Conservation (phyloP, 108 stramenopile genomes). For the Pseudonitzschia multiseries region DNA sequence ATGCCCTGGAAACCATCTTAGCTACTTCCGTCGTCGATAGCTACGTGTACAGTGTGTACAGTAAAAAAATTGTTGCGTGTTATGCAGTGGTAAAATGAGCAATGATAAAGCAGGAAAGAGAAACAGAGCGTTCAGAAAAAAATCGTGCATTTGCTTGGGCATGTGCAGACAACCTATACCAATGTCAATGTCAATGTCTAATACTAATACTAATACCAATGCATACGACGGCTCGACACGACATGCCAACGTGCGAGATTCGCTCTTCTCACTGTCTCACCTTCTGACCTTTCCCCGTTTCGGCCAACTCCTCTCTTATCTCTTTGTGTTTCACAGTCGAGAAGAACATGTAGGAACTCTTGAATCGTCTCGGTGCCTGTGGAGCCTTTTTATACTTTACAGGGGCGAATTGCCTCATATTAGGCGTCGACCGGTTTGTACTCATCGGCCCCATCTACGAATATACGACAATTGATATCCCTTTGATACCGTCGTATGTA, state of each 20-base stretch:
- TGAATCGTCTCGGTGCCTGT: conserved; percentile 49
- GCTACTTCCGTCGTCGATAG: conserved; percentile 43
- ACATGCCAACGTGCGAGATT: too few relatives aligned
- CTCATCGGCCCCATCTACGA: neutral
- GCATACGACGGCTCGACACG: too few relatives aligned
- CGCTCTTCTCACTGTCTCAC: conserved; percentile 14
- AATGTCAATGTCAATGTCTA: too few relatives aligned
- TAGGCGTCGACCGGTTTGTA: neutral
- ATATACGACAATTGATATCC: too few relatives aligned
- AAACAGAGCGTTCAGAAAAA: too few relatives aligned
- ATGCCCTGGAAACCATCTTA: conserved; percentile 37
- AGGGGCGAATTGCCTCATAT: conserved; percentile 14
- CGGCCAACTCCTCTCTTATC: conserved; percentile 29
- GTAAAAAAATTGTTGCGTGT: too few relatives aligned
- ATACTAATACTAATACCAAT: too few relatives aligned
- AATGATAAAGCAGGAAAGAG: too few relatives aligned
- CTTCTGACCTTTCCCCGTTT: conserved; percentile 38
- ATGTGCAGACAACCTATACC: too few relatives aligned
- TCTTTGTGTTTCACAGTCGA: conserved; percentile 39
- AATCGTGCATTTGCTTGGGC: too few relatives aligned
- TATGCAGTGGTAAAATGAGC: too few relatives aligned
- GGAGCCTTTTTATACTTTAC: conserved; percentile 48
- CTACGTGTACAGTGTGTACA: neutral
- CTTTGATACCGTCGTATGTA: too few relatives aligned
- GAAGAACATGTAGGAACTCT: conserved; percentile 51